These are phyloP conservation scores for Penstemon eatonii DNA, from an alignment of 257 asterid genomes.

Conservation along the genomic window DNA sequence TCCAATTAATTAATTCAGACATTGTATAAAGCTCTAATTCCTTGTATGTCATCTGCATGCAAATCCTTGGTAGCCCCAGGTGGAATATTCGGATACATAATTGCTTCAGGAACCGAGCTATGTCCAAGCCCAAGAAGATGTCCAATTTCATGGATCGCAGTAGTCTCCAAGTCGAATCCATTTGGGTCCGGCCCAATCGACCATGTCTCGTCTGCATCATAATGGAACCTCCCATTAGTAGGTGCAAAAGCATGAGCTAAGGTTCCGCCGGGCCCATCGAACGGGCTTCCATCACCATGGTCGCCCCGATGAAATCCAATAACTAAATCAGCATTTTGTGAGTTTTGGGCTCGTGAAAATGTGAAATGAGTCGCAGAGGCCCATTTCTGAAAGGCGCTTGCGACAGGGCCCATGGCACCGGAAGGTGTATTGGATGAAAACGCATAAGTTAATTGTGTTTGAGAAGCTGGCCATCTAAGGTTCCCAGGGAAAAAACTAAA, in stretches of 20 bases:
- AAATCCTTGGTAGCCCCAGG: conserved; percentile 1
- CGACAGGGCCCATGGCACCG: background rate
- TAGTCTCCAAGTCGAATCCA: conserved; percentile 16
- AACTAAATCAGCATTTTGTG: background rate
- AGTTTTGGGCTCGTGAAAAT: background rate
- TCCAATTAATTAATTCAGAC: no score
- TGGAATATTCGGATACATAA: conserved; percentile 7
- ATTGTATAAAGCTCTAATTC: conserved; percentile 31
- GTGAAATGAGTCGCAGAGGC: conserved; percentile 24
- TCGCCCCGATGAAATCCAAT: conserved; percentile 19
- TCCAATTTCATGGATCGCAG: conserved; percentile 31
- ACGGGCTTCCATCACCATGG: conserved; percentile 23
- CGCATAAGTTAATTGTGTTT: conserved; percentile 30
- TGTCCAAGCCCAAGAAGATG: conserved; percentile 36
- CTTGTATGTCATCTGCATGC: conserved; percentile 23
- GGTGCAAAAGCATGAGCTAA: conserved; percentile 33
- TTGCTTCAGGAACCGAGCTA: conserved; percentile 3
- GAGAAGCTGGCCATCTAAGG: conserved; percentile 35
- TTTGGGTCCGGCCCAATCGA: background rate
- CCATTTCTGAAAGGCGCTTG: conserved; percentile 36
- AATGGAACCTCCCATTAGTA: conserved; percentile 25
- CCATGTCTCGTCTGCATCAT: conserved; percentile 31
- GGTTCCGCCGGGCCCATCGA: conserved; percentile 25
- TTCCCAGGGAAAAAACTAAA: conserved; percentile 21
- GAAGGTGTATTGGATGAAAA: conserved; percentile 9